Base-by-base conservation (phyloP, 495 filamentous ascomycete species). In the Neurospora sp. region DNA sequence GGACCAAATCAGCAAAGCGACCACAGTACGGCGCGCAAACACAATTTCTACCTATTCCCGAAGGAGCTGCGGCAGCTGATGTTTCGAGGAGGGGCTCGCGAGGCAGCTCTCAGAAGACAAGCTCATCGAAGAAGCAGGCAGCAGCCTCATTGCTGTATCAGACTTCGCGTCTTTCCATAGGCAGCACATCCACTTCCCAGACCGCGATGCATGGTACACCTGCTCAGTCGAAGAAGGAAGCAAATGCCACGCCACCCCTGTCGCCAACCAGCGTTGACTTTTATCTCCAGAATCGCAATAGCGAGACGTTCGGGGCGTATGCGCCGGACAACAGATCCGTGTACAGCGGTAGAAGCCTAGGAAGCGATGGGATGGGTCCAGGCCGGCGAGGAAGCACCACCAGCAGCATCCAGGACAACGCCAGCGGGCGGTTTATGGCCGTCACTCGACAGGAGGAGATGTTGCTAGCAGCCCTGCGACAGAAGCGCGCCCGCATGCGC, bases 401-500 rank as follows among this genome's bases (percentile, higher is more conserved):
- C 40, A 80, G 74, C 74, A 78, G 79, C 62, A 71, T 76, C 38
- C 48, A 76, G 37, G 81, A 84, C 39, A 71, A 73, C 31, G 75
- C 77, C 36, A 85, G 86, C 74, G 91, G 88, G 70, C 90, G 90
- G 43, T 84, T 96, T 45, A 96, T 97, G 88, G 91, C 92, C 1
- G 93, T 97, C 69, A 97, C 93, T 0, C 86, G 89, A 70, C 93
- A 97, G 81, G 94, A 97, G 79, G 91, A 94, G 78, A 89, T 92
- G 78, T 84, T 97, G 7, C 83, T 97, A 9, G 92, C 93, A 75
- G 92, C 92, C 17, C 90, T 97, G 87, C 87, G 94, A 40, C 82
- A 88, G 76, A 94, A 94, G 78, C 86, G 92, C 59, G 92, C 92
- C 40, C 88, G 89, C 38, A 92, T 96, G 85, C 89, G 90, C 0